phyloP scores from a whole-genome alignment of 495 filamentous ascomycete genomes.

The Penicillium longicatenatum region DNA sequence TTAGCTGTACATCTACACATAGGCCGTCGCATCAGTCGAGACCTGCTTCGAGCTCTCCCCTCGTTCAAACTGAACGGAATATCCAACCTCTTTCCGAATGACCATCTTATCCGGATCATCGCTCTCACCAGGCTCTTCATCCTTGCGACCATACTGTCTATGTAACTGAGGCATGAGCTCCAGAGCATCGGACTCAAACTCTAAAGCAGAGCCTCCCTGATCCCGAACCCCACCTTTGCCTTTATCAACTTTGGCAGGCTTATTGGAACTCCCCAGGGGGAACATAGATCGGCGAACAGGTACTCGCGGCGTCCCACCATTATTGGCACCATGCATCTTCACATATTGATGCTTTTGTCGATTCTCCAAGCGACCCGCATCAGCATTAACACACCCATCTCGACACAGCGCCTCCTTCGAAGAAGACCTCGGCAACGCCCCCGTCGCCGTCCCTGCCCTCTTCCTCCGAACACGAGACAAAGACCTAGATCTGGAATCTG shows the following conservation, averaged over 20 bases:
- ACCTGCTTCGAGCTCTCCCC: slow-evolving; percentile 5
- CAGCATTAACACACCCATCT: neutral
- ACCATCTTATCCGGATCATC: slow-evolving; percentile 43
- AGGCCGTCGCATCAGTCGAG: slow-evolving; percentile 18
- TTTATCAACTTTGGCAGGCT: neutral
- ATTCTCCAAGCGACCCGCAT: neutral
- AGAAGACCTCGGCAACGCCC: slow-evolving; percentile 3
- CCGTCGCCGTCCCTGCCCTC: slow-evolving; percentile 14
- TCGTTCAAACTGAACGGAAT: slow-evolving; percentile 37
- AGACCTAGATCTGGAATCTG: slow-evolving; percentile 14
- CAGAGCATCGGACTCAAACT: slow-evolving; percentile 15
- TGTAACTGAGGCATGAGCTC: slow-evolving; percentile 23
- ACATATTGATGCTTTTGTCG: slow-evolving; percentile 2
- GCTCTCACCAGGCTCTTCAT: slow-evolving; percentile 24
- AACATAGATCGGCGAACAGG: slow-evolving; percentile 25
- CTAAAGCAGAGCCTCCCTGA: neutral
- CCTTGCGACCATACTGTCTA: slow-evolving; percentile 20
- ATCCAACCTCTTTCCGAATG: slow-evolving; percentile 49
- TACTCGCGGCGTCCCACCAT: neutral
- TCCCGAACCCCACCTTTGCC: slow-evolving; percentile 2
- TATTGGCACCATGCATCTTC: neutral
- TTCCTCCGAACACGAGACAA: slow-evolving; percentile 20
- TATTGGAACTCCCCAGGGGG: slow-evolving; percentile 5
- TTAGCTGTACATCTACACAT: slow-evolving; percentile 12
- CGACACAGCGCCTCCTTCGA: slow-evolving; percentile 15